Evolutionary conservation across 768 basidiomycete species (phyloP), one percentile per base, ranked within the genome.

Genomic region (Hemileccinum impolitum): DNA sequence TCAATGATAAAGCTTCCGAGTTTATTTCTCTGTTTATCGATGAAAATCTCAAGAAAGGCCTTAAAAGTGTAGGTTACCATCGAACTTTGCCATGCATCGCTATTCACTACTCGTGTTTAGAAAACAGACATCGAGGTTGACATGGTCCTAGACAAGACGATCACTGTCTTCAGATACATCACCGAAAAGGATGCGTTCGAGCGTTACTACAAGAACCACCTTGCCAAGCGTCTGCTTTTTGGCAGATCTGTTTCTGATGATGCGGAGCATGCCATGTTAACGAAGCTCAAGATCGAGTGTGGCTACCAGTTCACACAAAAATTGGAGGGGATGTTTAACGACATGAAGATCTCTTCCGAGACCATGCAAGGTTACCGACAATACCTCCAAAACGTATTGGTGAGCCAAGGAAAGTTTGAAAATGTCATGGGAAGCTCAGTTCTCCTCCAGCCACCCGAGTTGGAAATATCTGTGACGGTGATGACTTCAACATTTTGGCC

Each of bases 401-500:
- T 94, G 62, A 53, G 84, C 69, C 26, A 15, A 6, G 19, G 4
- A 14, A 6, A 13, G 1, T 34, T 45, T 18, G 30, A 43, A 28
- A 8, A n/a, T 47, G 38, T 21, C 45, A 45, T 13, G 13, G 36
- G 44, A 26, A 13, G 39, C 51, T 55, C 35, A 53, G 39, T 63
- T n/a, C 50, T 34, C 34, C 3, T 51, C 45, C 58, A 96, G 92
- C 66, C 80, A 9, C 85, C 86, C 3, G 75, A 79, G 4, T 76
- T 94, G 55, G 90, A 95, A 35, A 77, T 97, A 32, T 84, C 80
- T 1, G 92, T 97, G 36, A 94, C 77, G 6, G 87, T 99, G 42
- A 93, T 97, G 82, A 98, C 96, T 0, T 90, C 94, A 2, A 95
- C 94, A 4, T 91, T 90, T 67, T 99, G 96, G 96, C 96, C 96